Percentiles rank a stretch among this genome's conserved stretches.
Conservation (phyloP, 1,139 yeast genomes). For the Candida tetrigidarum region DNA sequence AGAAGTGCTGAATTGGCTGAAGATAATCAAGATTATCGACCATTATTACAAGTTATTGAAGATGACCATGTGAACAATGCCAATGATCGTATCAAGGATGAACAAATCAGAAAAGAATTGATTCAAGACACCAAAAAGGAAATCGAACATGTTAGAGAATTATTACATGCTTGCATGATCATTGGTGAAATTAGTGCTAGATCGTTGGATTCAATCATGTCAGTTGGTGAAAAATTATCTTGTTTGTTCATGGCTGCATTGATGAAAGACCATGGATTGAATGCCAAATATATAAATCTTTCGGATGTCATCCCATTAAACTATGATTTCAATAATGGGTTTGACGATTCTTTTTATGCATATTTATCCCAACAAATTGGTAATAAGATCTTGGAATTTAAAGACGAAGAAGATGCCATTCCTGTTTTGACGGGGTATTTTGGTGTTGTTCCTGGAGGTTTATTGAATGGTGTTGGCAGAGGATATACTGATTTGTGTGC, state of each 20-base stretch:
- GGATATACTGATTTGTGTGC: conserved; percentile 99
- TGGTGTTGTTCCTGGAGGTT: conserved; percentile 93
- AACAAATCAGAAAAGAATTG: conserved; percentile 50
- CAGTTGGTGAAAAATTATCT: conserved; percentile 91
- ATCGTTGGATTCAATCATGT: conserved; percentile 87
- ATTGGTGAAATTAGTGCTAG: conserved; percentile 92
- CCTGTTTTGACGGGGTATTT: conserved; percentile 97
- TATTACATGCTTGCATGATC: conserved; percentile 84
- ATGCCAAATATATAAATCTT: conserved; percentile 79
- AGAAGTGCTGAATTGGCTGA: conserved; percentile 81
- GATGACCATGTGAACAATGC: conserved; percentile 84
- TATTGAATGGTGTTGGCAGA: conserved; percentile 90
- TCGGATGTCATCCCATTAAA: conserved; percentile 70
- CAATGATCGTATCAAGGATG: conserved; percentile 49
- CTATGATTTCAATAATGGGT: conserved; percentile 52
- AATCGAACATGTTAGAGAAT: conserved; percentile 65
- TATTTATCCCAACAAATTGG: conserved; percentile 65
- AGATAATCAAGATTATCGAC: conserved; percentile 53
- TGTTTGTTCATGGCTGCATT: conserved; percentile 88
- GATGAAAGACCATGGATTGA: conserved; percentile 78
- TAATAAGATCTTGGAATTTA: conserved; percentile 50
- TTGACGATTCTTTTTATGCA: conserved; percentile 73
- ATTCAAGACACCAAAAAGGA: conserved; percentile 64
- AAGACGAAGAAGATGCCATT: conserved; percentile 44
- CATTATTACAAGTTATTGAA: conserved; percentile 63